phyloP scores from a whole-genome alignment of 148 eudicot species.

The Gaultheria prostrata region DNA sequence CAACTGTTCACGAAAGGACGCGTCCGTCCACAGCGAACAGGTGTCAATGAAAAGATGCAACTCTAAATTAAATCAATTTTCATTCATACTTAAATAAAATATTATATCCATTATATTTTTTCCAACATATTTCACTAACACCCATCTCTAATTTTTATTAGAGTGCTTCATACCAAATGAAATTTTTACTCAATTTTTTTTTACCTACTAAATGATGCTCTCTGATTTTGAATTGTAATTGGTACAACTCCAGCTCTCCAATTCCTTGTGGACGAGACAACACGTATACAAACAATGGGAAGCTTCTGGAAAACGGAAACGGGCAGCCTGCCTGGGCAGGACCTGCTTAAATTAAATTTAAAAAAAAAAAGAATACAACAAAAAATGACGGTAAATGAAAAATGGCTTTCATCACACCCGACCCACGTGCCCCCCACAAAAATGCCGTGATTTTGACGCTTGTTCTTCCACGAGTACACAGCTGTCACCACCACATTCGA shows the following conservation, averaged over 20 bases:
- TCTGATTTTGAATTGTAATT: too few species aligned
- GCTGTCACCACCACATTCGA: neutral
- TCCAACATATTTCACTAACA: too few species aligned
- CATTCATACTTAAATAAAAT: too few species aligned
- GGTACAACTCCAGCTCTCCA: neutral
- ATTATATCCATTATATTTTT: too few species aligned
- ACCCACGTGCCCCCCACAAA: neutral
- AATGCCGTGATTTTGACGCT: neutral
- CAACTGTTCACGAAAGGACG: too few species aligned
- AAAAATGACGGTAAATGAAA: neutral
- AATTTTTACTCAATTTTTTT: too few species aligned
- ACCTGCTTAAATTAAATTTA: neutral
- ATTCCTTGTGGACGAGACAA: neutral
- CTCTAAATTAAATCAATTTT: too few species aligned
- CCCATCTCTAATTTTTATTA: too few species aligned
- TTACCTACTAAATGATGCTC: too few species aligned
- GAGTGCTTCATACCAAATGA: too few species aligned
- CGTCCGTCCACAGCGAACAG: too few species aligned
- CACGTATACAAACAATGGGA: neutral
- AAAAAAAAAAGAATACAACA: neutral
- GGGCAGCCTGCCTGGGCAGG: constrained; percentile 1
- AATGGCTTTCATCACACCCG: neutral
- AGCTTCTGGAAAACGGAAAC: neutral
- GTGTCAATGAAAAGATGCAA: too few species aligned
- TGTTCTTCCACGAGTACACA: neutral